Base-by-base conservation (phyloP, 2,329 filamentous ascomycete genomes). In the Colletotrichum eleusines region DNA sequence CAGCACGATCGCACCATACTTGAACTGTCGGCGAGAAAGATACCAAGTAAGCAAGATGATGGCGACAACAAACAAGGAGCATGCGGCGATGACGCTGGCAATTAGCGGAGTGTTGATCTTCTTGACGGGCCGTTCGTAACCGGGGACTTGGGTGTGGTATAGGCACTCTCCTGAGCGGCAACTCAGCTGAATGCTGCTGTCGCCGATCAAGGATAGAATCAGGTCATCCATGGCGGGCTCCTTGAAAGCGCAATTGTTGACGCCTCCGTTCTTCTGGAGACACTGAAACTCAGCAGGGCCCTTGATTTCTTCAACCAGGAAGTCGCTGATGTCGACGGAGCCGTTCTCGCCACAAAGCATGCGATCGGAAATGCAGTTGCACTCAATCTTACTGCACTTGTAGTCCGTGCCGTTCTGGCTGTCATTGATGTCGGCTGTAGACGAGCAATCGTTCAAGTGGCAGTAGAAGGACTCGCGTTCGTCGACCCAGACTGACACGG, bases 71-170 rank as follows among this genome's bases (percentile, higher is more conserved):
- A 98, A 97, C 0, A 99, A 85, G 0, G 92, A 92, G 76, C 90
- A 93, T 8, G 89, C 92, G 31, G 94, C 95, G 76, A 99, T 98
- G 57, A 98, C 93, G 18, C 93, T 92, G 14, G 97, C 95, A 75
- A 99, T 99, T 59, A 99, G 86, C 3, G 95, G 96, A 0, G 95
- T 98, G 80, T 99, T 99, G 82, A 99, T 98, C 78, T 92, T 91
- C 83, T 98, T 97, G 71, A 98, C 88, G 0, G 95, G 94, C 26
- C 92, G 88, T 74, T 92, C 87, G 77, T 97, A 99, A 23, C 97
- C 96, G 20, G 96, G 96, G 8, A 98, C 91, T 76, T 98, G 93
- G 7, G 95, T 97, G 78, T 92, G 89, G 81, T 98, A 95, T 42
- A 99, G 84, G 84, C 96, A 99, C 83, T 99, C 96, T 71, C 96